Evolutionary conservation across 129 eudicot species (phyloP).

Genomic region (Logfia minima): DNA sequence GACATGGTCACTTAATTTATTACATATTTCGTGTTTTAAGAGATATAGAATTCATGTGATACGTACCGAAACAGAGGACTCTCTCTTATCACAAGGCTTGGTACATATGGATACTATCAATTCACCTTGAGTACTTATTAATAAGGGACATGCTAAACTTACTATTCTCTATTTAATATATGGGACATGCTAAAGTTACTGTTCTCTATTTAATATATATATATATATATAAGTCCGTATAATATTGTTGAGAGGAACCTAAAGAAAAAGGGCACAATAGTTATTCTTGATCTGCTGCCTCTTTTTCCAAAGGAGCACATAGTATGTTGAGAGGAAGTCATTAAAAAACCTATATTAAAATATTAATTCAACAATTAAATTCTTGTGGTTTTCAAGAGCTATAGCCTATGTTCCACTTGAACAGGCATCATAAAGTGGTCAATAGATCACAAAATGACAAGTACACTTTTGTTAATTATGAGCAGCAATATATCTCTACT

Average conservation of each 20-base stretch:
- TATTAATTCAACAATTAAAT: slow-evolving; percentile 3
- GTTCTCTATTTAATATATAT: too few species aligned
- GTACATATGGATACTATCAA: slow-evolving; percentile 7
- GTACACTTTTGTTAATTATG: not conserved
- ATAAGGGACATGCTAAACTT: too few species aligned
- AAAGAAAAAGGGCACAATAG: too few species aligned
- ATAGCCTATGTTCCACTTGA: slow-evolving; percentile 17
- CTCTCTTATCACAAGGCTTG: slow-evolving; percentile 14
- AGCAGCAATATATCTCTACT: not conserved
- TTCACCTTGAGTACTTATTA: slow-evolving; percentile 25
- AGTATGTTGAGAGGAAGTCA: too few species aligned
- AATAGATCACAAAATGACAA: not conserved
- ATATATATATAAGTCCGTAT: too few species aligned
- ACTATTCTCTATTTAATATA: too few species aligned
- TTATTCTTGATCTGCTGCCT: too few species aligned
- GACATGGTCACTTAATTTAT: too few species aligned
- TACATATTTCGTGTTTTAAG: too few species aligned
- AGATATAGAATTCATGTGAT: not conserved
- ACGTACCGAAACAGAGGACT: not conserved
- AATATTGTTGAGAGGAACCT: too few species aligned
- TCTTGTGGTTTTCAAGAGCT: slow-evolving; percentile 3
- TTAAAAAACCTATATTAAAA: slow-evolving; percentile 2
- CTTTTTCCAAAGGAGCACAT: too few species aligned
- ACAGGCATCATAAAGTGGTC: slow-evolving; percentile 2
- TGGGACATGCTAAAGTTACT: too few species aligned